These are phyloP conservation scores for Aspergillus ellipticus DNA, from an alignment of 495 filamentous ascomycete species.

Conservation along the genomic window DNA sequence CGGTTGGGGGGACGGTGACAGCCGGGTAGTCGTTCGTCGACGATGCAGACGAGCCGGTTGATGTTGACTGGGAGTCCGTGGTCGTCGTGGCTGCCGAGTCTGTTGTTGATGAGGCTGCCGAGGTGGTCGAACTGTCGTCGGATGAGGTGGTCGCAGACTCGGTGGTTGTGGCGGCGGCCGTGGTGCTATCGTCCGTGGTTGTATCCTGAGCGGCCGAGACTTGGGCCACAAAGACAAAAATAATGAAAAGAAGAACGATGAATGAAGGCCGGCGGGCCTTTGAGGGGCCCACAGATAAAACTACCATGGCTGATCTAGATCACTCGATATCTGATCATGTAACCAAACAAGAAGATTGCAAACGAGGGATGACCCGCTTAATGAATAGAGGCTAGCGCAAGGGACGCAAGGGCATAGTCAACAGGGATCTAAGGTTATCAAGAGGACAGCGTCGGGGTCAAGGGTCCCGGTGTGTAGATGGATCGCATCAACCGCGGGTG, in stretches of 20 bases:
- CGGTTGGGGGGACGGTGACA: slow-evolving; percentile 72
- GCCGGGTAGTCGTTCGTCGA: slow-evolving; percentile 27
- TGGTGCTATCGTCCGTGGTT: slow-evolving; percentile 1
- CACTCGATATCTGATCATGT: background rate
- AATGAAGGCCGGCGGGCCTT: slow-evolving; percentile 22
- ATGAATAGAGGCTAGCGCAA: background rate
- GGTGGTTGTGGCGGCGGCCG: slow-evolving; percentile 18
- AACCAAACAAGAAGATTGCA: background rate
- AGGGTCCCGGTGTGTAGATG: background rate
- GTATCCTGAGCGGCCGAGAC: slow-evolving; percentile 13
- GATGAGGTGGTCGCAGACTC: slow-evolving; percentile 16
- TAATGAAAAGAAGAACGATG: slow-evolving; percentile 16
- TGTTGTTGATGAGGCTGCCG: background rate
- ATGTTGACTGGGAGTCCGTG: slow-evolving; percentile 19
- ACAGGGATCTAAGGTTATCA: background rate
- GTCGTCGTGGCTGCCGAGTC: slow-evolving; percentile 7
- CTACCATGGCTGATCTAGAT: slow-evolving; percentile 11
- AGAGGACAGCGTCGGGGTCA: too few relatives aligned
- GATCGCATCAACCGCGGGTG: background rate
- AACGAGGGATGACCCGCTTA: background rate
- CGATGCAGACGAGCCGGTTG: slow-evolving; percentile 19
- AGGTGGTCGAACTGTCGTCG: background rate
- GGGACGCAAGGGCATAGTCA: background rate
- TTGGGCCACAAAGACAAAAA: slow-evolving; percentile 21
- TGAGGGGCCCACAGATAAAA: slow-evolving; percentile 20